Percentiles rank a stretch among this genome's conserved stretches.
Evolutionary conservation across 495 filamentous ascomycete genomes (phyloP).

Genomic region (Cladorrhinum samala): DNA sequence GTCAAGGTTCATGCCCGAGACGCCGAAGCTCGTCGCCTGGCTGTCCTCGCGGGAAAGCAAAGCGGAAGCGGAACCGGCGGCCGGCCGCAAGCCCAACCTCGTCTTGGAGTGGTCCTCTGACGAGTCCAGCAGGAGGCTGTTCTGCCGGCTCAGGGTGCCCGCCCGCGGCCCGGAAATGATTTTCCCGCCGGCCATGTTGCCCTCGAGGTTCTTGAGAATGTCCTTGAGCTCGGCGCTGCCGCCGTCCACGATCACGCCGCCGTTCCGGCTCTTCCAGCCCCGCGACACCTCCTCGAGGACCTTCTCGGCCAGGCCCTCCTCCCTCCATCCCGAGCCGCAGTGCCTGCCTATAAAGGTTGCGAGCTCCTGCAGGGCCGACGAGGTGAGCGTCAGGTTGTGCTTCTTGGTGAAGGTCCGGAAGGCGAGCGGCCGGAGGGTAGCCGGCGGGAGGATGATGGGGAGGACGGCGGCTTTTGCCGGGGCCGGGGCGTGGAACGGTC

Average conservation of each 20-base stretch:
- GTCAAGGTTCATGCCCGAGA: slow-evolving; percentile 53
- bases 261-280: slow-evolving; percentile 77
- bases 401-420: slow-evolving; percentile 98
- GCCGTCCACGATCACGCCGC: slow-evolving; percentile 84
- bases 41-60: slow-evolving; percentile 47
- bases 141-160: slow-evolving; percentile 48
- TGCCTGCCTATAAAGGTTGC: slow-evolving; percentile 86
- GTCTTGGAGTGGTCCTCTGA: slow-evolving; percentile 36
- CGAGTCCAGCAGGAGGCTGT: slow-evolving; percentile 44
- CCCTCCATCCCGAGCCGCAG: slow-evolving; percentile 93
- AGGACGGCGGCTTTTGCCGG: slow-evolving; percentile 68
- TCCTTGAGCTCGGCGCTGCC: slow-evolving; percentile 67
- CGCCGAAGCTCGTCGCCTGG: slow-evolving; percentile 52
- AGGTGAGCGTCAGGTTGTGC: slow-evolving; percentile 89
- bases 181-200: slow-evolving; percentile 75
- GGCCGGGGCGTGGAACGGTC: slow-evolving; percentile 44
- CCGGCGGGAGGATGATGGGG: slow-evolving; percentile 79
- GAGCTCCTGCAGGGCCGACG: slow-evolving; percentile 73
- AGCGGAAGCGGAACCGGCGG: slow-evolving; percentile 16
- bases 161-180: slow-evolving; percentile 41
- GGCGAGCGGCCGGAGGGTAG: slow-evolving; percentile 81
- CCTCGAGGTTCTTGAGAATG: slow-evolving; percentile 76
- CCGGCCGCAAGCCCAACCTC: slow-evolving; percentile 39
- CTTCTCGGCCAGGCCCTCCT: slow-evolving; percentile 87
- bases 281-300: slow-evolving; percentile 87